Conservation (phyloP, 177 flowering plant species). For the Vitis hybrid region DNA sequence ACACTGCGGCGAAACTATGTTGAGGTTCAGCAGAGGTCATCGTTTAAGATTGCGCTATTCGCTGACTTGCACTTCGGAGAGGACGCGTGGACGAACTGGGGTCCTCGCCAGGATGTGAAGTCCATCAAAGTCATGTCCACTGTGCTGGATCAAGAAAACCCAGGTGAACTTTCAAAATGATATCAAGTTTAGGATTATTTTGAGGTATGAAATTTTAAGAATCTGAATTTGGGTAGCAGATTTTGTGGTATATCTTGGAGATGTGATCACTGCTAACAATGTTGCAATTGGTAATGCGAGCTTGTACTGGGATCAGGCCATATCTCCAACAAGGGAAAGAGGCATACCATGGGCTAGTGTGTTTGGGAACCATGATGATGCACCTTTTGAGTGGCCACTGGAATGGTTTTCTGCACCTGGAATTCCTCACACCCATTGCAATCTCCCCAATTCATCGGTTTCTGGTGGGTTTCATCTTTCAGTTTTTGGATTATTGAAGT, state of each 20-base stretch:
- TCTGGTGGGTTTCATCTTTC: slow-evolving; percentile 26
- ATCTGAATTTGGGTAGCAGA: slow-evolving; percentile 33
- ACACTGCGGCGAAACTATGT: slow-evolving; percentile 19
- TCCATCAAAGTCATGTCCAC: slow-evolving; percentile 71
- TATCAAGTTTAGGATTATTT: background rate
- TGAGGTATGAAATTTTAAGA: background rate
- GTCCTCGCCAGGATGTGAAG: slow-evolving; percentile 68
- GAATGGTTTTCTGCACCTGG: slow-evolving; percentile 81
- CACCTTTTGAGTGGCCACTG: slow-evolving; percentile 69
- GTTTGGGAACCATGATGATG: slow-evolving; percentile 85
- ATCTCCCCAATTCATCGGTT: slow-evolving; percentile 17
- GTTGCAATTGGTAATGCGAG: slow-evolving; percentile 70
- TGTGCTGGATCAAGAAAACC: slow-evolving; percentile 62
- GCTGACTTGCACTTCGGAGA: slow-evolving; percentile 94
- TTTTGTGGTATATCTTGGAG: slow-evolving; percentile 86
- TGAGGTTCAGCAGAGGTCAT: slow-evolving; percentile 25
- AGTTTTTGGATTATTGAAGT: too few species aligned
- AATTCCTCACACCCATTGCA: slow-evolving; percentile 56
- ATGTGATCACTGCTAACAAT: slow-evolving; percentile 85
- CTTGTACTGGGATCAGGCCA: slow-evolving; percentile 79
- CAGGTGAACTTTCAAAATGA: slow-evolving; percentile 41
- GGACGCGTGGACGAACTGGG: slow-evolving; percentile 88
- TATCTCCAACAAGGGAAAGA: slow-evolving; percentile 59
- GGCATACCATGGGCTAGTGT: slow-evolving; percentile 77
- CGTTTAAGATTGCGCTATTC: slow-evolving; percentile 72